Evolutionary conservation across 768 basidiomycete genomes (phyloP), one percentile per base, ranked within the genome.

Genomic region (Russula vinacea): DNA sequence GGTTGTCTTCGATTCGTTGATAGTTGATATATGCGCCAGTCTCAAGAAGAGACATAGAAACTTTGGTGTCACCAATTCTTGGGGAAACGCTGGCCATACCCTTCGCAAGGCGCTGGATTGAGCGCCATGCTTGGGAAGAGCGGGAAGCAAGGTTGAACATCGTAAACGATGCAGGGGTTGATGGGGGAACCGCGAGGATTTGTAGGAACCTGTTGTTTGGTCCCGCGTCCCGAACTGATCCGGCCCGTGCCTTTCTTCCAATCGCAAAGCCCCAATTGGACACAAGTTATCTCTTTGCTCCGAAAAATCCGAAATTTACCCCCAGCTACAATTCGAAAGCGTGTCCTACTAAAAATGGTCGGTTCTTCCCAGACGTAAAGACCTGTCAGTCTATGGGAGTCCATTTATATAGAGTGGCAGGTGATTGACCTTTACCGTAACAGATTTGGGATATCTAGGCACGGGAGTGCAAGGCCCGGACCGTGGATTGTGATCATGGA

Each of bases 1-100:
- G 89, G 81, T 95, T 98, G 76, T 98, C 94, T 80, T 98, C 95
- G 74, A 98, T 98, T 63, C 95, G 89, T 78, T 94, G 92, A 76
- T 94, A 94, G 84, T 94, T 94, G 77, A 94, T 93, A 74, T 84
- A 93, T 50, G 84, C 86, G 70, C 81, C 84, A 73, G 87, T 85
- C 76, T 94, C 92, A 67, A 93, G 84, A 68, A 88, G 80, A 44
- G 90, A 92, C 90, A 94, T 93, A 69, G 89, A 77, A 61, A 94
- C 92, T 78, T 92, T 92, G 64, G 88, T 92, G 74, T 92, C 90
- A 64, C 92, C 92, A 70, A 94, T 94, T 70, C 89, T 81, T 52
- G 74, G 74, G 7, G 84, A 80, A 72, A 81, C 87, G 71, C 90
- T 92, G 73, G 92, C 92, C 88, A 94, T 88, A 44, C 88, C 88